A percentile compares a stretch with the other conserved stretches of the same genome.
These are phyloP conservation scores for Fusarium drepaniforme DNA, from an alignment of 2,329 filamentous ascomycete species.

Conservation along the genomic window DNA sequence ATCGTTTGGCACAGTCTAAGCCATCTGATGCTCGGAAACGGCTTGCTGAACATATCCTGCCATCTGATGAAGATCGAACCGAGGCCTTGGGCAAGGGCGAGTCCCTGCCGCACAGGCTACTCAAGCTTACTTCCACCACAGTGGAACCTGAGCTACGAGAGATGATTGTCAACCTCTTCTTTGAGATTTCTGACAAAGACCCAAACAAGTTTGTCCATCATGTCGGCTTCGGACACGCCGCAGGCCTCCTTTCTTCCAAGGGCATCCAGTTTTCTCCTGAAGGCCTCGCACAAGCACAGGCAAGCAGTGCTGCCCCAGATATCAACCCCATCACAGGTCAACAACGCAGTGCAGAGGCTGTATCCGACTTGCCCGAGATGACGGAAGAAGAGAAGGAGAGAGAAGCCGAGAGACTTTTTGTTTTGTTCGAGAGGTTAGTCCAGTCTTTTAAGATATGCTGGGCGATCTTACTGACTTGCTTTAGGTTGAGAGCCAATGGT, in stretches of 20 bases:
- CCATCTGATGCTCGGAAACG: background rate
- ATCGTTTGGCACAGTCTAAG: background rate
- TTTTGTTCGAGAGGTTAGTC: background rate
- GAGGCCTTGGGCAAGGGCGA: background rate
- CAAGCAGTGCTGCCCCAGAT: background rate
- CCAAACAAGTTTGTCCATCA: background rate
- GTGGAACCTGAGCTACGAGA: background rate
- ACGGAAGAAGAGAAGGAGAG: slow-evolving; percentile 3
- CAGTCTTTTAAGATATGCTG: no score
- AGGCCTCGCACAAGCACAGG: background rate
- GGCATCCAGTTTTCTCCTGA: background rate
- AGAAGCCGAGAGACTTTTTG: slow-evolving; percentile 1
- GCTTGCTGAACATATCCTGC: background rate
- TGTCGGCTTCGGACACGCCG: background rate
- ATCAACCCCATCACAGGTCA: slow-evolving; percentile 4
- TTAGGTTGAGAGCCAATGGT: background rate
- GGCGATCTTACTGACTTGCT: background rate
- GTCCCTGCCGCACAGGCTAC: background rate
- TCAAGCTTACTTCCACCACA: background rate
- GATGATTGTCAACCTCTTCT: background rate
- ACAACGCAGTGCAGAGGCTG: background rate
- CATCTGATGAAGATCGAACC: background rate
- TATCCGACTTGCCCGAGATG: background rate
- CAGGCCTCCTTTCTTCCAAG: background rate
- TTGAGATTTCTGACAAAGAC: background rate